Evolutionary conservation across 495 filamentous ascomycete species (phyloP).

Genomic region (Mycothermus thermophilus): DNA sequence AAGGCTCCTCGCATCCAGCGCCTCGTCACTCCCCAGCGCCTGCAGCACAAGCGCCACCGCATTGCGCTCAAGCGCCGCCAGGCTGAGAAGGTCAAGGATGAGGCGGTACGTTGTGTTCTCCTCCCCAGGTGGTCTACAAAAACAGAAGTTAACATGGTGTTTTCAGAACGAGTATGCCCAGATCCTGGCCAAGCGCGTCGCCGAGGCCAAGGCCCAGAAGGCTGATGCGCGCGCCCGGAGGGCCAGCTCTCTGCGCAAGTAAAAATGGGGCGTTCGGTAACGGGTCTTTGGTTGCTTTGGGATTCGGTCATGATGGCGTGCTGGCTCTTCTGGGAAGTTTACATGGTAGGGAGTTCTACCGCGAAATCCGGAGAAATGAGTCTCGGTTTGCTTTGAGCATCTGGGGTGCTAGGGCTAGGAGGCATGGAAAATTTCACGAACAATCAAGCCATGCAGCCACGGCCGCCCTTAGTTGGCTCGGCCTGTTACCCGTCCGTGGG

Average conservation of each 20-base stretch:
- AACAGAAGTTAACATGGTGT: conserved; percentile 27
- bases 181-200: conserved; percentile 86
- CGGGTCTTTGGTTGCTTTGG: conserved; percentile 23
- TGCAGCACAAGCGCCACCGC: conserved; percentile 98
- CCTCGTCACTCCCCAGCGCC: conserved; percentile 96
- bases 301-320: conserved; percentile 21
- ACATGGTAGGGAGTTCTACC: conserved; percentile 16
- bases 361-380: conserved; percentile 18
- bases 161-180: conserved; percentile 77
- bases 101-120: conserved; percentile 62
- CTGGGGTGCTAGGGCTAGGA: conserved; percentile 2
- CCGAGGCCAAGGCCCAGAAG: conserved; percentile 84
- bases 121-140: neutral
- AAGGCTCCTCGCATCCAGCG: conserved; percentile 99
- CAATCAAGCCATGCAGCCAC: conserved; percentile 2
- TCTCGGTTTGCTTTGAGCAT: conserved; percentile 12
- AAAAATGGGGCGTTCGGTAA: conserved; percentile 36
- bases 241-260: conserved; percentile 91
- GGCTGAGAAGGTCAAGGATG: conserved; percentile 88
- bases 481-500: too few species aligned
- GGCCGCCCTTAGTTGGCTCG: too few species aligned
- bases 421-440: conserved; percentile 5
- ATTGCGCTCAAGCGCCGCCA: conserved; percentile 94
- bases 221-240: conserved; percentile 87
- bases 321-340: conserved; percentile 19